phyloP scores from a whole-genome alignment of 1,284 basidiomycete species.

The Melampsora occidentalis region DNA sequence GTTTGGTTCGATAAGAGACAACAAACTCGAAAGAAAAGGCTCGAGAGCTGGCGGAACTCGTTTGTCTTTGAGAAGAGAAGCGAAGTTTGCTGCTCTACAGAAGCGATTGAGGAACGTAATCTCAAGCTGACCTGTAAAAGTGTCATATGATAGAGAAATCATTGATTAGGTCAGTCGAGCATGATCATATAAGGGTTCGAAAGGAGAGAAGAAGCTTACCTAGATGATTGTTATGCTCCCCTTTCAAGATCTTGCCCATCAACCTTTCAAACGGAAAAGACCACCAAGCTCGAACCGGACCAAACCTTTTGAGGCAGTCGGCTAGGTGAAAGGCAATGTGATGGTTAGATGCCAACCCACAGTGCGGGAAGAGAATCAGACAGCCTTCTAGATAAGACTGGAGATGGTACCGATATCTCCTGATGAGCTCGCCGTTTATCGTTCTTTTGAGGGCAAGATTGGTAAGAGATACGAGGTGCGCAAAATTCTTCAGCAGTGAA shows the following conservation, averaged over 20 bases:
- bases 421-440: neutral
- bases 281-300: constrained; percentile 12
- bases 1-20: neutral
- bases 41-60: neutral
- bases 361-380: constrained; percentile 6
- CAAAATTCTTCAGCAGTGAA: constrained; percentile 30
- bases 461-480: constrained; percentile 5
- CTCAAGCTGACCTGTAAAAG: neutral
- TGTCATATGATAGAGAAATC: neutral
- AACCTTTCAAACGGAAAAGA: constrained; percentile 1
- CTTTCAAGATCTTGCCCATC: constrained; percentile 10
- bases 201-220: neutral
- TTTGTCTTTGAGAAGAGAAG: neutral
- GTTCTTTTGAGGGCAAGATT: constrained; percentile 5
- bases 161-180: too few species aligned
- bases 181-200: too few species aligned
- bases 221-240: constrained; percentile 3
- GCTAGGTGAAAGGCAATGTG: constrained; percentile 17
- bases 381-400: neutral
- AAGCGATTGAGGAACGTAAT: neutral
- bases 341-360: constrained; percentile 1
- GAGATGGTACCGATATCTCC: constrained; percentile 2
- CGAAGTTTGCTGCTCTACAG: constrained; percentile 1
- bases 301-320: constrained; percentile 6
- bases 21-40: neutral